Conservation (phyloP, 2,329 filamentous ascomycete species). For the Fusarium fracticaudum region DNA sequence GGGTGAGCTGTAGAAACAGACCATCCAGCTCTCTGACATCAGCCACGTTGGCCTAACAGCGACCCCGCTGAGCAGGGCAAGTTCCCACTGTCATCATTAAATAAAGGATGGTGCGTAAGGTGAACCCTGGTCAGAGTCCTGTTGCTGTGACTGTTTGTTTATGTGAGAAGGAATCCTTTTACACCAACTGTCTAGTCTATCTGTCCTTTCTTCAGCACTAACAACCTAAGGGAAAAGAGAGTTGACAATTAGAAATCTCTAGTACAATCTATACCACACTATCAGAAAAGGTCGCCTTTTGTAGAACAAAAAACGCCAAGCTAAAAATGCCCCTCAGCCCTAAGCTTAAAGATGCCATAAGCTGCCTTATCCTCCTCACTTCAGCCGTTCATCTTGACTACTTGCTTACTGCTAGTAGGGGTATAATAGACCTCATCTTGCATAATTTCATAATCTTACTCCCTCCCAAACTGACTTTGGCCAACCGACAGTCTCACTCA, state of each 20-base stretch:
- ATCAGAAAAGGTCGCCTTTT: not conserved
- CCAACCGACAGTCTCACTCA: slow-evolving; percentile 2
- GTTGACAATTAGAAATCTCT: not conserved
- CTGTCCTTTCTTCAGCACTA: not conserved
- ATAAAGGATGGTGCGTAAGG: slow-evolving; percentile 7
- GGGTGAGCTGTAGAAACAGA: slow-evolving; percentile 4
- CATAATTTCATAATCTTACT: slow-evolving; percentile 8
- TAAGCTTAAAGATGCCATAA: slow-evolving; percentile 13
- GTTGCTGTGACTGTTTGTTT: slow-evolving; percentile 18
- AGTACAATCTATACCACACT: not conserved
- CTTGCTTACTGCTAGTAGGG: slow-evolving; percentile 1
- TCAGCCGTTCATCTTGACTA: not conserved
- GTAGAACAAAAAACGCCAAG: slow-evolving; percentile 1
- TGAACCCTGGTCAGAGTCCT: slow-evolving; percentile 18
- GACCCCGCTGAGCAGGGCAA: slow-evolving; percentile 27
- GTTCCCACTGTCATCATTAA: slow-evolving; percentile 34
- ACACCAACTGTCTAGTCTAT: not conserved
- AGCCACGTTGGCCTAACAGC: slow-evolving; percentile 38
- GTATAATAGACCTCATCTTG: slow-evolving; percentile 10
- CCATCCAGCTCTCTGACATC: slow-evolving; percentile 44
- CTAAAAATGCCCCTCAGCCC: slow-evolving; percentile 20
- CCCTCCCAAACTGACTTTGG: slow-evolving; percentile 2
- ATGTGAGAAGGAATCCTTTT: not conserved
- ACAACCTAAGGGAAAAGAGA: not conserved
- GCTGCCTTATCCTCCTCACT: not conserved